These are phyloP conservation scores for Colletotrichum musicola DNA, from an alignment of 2,329 filamentous ascomycete genomes.

Conservation along the genomic window DNA sequence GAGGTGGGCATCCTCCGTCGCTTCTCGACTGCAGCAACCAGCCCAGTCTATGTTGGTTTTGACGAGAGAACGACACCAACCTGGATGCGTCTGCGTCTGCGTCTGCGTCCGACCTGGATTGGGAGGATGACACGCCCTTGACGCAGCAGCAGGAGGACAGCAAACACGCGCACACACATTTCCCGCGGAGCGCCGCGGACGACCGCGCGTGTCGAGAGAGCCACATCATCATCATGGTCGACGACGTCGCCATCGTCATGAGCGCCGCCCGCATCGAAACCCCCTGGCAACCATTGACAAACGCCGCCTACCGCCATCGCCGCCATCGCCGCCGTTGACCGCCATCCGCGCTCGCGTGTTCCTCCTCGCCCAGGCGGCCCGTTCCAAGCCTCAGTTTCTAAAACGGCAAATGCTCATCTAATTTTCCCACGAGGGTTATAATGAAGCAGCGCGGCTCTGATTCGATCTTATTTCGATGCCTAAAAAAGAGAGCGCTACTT, in stretches of 20 bases:
- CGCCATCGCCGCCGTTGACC: conserved; percentile 10
- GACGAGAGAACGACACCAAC: neutral
- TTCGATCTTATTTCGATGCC: conserved; percentile 35
- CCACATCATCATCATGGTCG: conserved; percentile 7
- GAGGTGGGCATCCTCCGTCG: conserved; percentile 29
- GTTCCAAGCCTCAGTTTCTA: conserved; percentile 13
- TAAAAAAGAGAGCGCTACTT: conserved; percentile 20
- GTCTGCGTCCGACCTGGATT: conserved; percentile 18
- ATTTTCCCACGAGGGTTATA: neutral
- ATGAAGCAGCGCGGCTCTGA: conserved; percentile 1
- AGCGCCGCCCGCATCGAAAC: neutral
- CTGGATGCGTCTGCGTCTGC: conserved; percentile 8
- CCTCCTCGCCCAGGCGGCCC: conserved; percentile 19
- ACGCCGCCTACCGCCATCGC: conserved; percentile 8
- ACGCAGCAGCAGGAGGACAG: conserved; percentile 22
- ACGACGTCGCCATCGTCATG: neutral
- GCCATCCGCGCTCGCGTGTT: conserved; percentile 6
- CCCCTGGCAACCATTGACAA: conserved; percentile 6
- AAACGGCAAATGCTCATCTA: conserved; percentile 11
- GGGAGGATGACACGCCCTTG: conserved; percentile 38
- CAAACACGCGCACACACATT: neutral
- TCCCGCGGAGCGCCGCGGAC: conserved; percentile 8
- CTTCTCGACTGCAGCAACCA: conserved; percentile 18
- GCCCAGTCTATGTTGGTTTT: neutral
- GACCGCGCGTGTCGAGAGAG: conserved; percentile 21